Evolutionary conservation across 106 monocot genomes (phyloP).

Genomic region (Dioscorea dumetorum): DNA sequence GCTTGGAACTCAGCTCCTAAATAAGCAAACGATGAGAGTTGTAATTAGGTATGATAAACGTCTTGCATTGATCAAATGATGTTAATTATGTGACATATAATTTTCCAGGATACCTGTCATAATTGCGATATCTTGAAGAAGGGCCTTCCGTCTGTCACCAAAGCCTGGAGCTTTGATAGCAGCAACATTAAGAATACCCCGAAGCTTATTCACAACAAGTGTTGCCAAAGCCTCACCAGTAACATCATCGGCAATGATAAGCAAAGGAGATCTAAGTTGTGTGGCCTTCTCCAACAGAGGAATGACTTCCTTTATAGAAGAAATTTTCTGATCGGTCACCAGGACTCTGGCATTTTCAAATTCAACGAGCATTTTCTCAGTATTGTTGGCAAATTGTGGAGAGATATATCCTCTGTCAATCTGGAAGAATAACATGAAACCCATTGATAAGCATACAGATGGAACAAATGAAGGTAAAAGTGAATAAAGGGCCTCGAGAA

Average conservation of each 20-base stretch:
- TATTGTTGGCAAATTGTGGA: slow-evolving; percentile 73
- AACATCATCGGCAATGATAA: slow-evolving; percentile 73
- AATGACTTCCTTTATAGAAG: slow-evolving; percentile 16
- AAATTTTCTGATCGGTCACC: slow-evolving; percentile 75
- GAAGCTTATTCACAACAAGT: slow-evolving; percentile 69
- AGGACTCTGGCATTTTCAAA: slow-evolving; percentile 76
- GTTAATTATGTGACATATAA: no score
- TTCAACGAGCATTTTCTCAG: slow-evolving; percentile 58
- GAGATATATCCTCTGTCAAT: slow-evolving; percentile 77
- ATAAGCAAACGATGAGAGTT: neutral
- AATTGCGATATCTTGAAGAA: slow-evolving; percentile 79
- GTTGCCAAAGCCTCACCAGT: slow-evolving; percentile 79
- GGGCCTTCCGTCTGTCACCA: slow-evolving; percentile 72
- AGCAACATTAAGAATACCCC: slow-evolving; percentile 71
- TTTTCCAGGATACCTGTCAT: slow-evolving; percentile 35
- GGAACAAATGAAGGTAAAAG: no score
- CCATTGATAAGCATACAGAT: neutral
- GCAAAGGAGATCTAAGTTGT: slow-evolving; percentile 43
- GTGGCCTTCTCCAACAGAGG: no score
- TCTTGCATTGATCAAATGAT: no score
- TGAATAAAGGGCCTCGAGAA: no score
- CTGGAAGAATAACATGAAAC: slow-evolving; percentile 17
- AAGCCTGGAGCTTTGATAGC: slow-evolving; percentile 78
- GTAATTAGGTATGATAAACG: no score
- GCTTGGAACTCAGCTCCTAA: slow-evolving; percentile 75